Evolutionary conservation across 768 basidiomycete genomes (phyloP).

Genomic region (Tubosaeta sp.): DNA sequence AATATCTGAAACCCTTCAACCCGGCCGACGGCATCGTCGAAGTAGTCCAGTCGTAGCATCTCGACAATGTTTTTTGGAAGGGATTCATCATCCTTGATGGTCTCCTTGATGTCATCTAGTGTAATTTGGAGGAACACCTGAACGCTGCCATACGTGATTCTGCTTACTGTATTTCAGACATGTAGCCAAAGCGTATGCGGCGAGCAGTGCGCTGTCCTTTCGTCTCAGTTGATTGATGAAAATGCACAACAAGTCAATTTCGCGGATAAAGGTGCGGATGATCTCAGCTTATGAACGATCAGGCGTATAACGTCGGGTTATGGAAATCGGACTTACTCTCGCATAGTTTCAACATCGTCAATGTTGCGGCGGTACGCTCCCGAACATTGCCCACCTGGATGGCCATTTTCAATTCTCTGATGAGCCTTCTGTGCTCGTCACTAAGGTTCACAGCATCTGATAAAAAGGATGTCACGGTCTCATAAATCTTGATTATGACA

Average conservation of each 20-base stretch:
- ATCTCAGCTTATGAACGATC: neutral
- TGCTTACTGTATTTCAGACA: conserved; percentile 17
- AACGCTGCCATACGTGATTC: neutral
- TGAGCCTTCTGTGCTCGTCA: conserved; percentile 5
- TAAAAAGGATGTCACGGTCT: neutral
- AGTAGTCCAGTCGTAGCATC: conserved; percentile 23
- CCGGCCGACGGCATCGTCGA: conserved; percentile 22
- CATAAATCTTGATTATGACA: neutral
- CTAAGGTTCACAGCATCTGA: conserved; percentile 7
- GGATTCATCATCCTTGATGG: conserved; percentile 1
- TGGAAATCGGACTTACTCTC: conserved; percentile 9
- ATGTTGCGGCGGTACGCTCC: conserved; percentile 22
- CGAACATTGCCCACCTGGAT: neutral
- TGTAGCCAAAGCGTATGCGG: conserved; percentile 16
- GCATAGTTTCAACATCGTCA: conserved; percentile 20
- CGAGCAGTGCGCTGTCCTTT: conserved; percentile 16
- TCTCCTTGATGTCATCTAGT: conserved; percentile 13
- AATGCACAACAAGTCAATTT: conserved; percentile 3
- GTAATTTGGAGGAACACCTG: neutral
- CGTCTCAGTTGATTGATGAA: neutral
- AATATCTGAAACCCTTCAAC: conserved; percentile 26
- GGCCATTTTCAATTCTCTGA: conserved; percentile 7
- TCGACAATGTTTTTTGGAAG: conserved; percentile 16
- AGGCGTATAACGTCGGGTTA: neutral
- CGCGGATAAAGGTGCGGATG: conserved; percentile 7